Evolutionary conservation across 176 grass and related monocot species (phyloP), one percentile per base, ranked within the genome.

Genomic region (Paspalum vaginatum): DNA sequence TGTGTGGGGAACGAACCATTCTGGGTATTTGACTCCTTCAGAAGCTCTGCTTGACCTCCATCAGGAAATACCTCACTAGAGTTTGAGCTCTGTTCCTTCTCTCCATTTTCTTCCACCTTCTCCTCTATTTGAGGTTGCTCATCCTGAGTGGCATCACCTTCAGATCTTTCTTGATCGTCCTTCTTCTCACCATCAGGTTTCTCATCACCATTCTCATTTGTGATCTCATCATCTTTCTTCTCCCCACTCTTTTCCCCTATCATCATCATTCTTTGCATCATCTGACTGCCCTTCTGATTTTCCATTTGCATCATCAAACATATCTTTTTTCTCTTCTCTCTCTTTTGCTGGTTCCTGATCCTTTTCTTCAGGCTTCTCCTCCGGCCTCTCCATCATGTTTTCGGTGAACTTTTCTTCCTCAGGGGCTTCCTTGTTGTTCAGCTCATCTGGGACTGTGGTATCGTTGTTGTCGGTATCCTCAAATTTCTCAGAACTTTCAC

Each of bases 1-100:
- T 99, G 91, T 51, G 93, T 99, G 68, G 89, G 72, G 66, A 92
- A 99, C 65, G 88, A 79, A 49, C 82, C 93, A 82, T 93, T 88
- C 84, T 91, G 86, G 25, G 91, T 85, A 87, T 76, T 84, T 37
- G 85, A 88, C 72, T 99, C 93, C 72, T 99, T 99, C 38, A 99
- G 75, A 86, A 99, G 87, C 32, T 96, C 97, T 77, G 88, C 90
- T 42, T 99, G 91, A 67, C 79, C 88, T 2, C 82, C 93, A 50
- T 93, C 89, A 66, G 90, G 93, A 77, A 91, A 96, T 15, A 88
- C 79, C 53, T 99, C 91, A 0, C 55, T 79, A 2, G 83, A 65
- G 50, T 89, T 85, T 65, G 74, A 65, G 65, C 20, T 68, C 40
- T 63, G 79, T 22, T 86, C 91, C 60, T 84, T 91, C 40, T 84